These are phyloP conservation scores for Coccomyxa subellipsoidea DNA, from an alignment of 163 green algal genomes.

Conservation along the genomic window DNA sequence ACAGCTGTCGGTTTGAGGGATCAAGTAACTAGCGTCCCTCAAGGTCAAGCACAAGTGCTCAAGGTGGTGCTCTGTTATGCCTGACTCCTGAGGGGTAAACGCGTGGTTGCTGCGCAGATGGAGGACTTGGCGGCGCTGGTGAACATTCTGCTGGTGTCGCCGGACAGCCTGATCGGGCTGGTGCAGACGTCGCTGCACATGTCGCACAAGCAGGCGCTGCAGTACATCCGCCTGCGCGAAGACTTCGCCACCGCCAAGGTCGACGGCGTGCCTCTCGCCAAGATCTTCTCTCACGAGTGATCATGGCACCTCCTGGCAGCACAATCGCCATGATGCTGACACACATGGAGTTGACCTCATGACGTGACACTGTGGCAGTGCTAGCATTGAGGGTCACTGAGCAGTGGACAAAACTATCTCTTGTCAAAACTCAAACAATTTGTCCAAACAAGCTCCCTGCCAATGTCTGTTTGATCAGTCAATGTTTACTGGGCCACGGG, in stretches of 20 bases:
- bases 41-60: neutral
- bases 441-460: too few species aligned
- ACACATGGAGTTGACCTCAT: too few species aligned
- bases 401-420: too few species aligned
- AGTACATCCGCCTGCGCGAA: conserved; percentile 56
- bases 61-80: neutral
- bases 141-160: conserved; percentile 75
- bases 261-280: conserved; percentile 44
- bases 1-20: too few species aligned
- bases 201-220: conserved; percentile 52
- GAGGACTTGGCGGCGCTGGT: conserved; percentile 21
- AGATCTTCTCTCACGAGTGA: conserved; percentile 45
- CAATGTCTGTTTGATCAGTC: too few species aligned
- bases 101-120: neutral
- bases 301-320: neutral
- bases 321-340: too few species aligned
- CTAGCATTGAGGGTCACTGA: too few species aligned
- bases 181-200: conserved; percentile 67
- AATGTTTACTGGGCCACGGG: too few species aligned
- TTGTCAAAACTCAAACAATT: too few species aligned
- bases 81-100: neutral
- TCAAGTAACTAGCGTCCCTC: too few species aligned
- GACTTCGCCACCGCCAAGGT: conserved; percentile 68
- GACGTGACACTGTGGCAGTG: too few species aligned
- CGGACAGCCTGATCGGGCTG: conserved; percentile 67